Base-by-base conservation (phyloP, 139 green algal genomes). In the Protoeuglena noctilucae region DNA sequence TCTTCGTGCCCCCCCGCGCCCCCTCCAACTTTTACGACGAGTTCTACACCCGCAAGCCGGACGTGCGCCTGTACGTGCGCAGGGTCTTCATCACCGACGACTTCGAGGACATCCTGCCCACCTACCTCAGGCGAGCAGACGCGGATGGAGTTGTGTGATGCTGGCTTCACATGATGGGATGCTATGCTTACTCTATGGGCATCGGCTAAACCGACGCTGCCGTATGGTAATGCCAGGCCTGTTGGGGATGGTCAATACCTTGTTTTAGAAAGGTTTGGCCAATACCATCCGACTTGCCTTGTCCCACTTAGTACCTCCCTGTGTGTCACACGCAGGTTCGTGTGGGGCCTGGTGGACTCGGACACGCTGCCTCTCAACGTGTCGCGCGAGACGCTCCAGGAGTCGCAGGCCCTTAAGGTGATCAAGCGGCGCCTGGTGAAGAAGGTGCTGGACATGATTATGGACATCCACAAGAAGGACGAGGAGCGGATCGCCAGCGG, bases 381-480 rank as follows among this genome's bases (percentile, higher is more conserved):
- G 40, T 83, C 70, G 0, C 75, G 91, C 40, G 91, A 98, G 77
- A 92, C 84, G 71, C 78, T 98, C 62, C 91, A 98, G 74, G 61
- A 79, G 60, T 77, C 88, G 65, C 69, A 60, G 48, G 72, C 63
- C 7, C 78, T 98, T n/a, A 95, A 95, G 73, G 93, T 85, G 3
- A 98, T 98, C 68, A 91, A 89, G 68, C 98, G 98, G 84, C 98
- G 98, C 78, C 62, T 98, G 51, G 83, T 98, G 28, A 64, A 83
- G 40, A 81, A 81, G 65, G 74, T 81, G 3, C 71, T 97, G 54
- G 89, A 96, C 66, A 79, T 93, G 67, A 83, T 98, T 63, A 77
- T 97, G 54, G 89, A 96, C 66, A 79, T 93, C 65, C 82, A 98
- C 64, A 77, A 79, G 51, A 86, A 89, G 68, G 89, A 93, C 23